Base-by-base conservation (phyloP, 768 basidiomycete species). In the Cyclocybe cylindracea region DNA sequence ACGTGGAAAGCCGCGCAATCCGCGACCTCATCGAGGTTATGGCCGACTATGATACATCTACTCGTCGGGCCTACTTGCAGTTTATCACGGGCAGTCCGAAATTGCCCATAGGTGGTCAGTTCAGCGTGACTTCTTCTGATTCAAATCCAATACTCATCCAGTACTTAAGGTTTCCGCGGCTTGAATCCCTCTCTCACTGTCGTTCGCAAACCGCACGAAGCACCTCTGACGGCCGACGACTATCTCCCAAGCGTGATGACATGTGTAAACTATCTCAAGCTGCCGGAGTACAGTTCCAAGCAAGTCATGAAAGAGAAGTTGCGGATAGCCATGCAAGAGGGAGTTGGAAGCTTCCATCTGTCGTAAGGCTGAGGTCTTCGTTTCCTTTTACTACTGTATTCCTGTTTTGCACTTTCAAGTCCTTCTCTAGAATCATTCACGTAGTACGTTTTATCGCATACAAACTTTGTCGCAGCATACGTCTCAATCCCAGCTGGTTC, bases 191-290 rank as follows among this genome's bases (percentile, higher is more conserved):
- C 89, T 2, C 78, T 99, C 52, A 99, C 97, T 2, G 95, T 99
- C 16, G 96, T 99, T 14, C 86, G 96, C 55, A 98, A 98, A 70
- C 94, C 92, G 7, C 94, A 96, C 59, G 97, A 98, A 69, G 78
- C 89, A 6, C 90, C 94, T 9, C 77, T 97, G 51, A 84, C 83
- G 5, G 91, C 96, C 6, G 94, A 98, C 66, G 92, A 97, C 64
- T 95, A 97, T 66, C 77, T 98, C 29, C 95, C 95, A 0, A 95
- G 92, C 62, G 95, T 98, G 31, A 98, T 98, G 97, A 98, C 97
- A 3, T 99, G 97, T 69, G 95, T 94, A 54, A 94, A 94, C 70
- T 96, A 94, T 66, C 74, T 99, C 64, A 99, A 99, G 70, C 76
- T 98, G 58, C 96, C 96, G 0, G 94, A 98, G 63, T 98, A 98